These are phyloP conservation scores for Margaritispora aquatica DNA, from an alignment of 495 filamentous ascomycete genomes.

Conservation along the genomic window DNA sequence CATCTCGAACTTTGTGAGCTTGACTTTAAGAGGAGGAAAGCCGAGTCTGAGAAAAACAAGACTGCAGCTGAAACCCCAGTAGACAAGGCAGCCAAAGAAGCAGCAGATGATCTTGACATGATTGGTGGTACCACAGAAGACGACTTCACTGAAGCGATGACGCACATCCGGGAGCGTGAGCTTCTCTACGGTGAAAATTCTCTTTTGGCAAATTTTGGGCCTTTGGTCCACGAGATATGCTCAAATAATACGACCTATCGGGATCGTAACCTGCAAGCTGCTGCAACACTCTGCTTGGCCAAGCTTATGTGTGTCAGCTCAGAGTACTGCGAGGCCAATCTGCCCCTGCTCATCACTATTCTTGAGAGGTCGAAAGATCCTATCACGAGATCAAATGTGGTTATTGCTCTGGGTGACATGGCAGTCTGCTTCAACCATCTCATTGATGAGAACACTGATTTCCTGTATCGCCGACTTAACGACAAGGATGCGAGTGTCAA, in stretches of 20 bases:
- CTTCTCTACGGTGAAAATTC: conserved; percentile 83
- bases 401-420: conserved; percentile 97
- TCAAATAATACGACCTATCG: conserved; percentile 86
- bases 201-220: conserved; percentile 82
- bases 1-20: conserved; percentile 95
- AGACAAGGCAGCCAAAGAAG: conserved; percentile 51
- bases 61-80: conserved; percentile 31
- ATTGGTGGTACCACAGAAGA: conserved; percentile 98
- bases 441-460: conserved; percentile 98
- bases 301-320: conserved; percentile 97
- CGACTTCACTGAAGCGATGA: conserved; percentile 95
- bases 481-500: conserved; percentile 87
- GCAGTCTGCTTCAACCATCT: conserved; percentile 99
- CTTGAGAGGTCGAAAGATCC: conserved; percentile 89
- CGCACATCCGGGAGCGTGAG: conserved; percentile 89
- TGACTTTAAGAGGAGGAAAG: conserved; percentile 95
- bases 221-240: conserved; percentile 87
- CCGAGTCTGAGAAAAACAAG: conserved; percentile 79
- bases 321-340: conserved; percentile 91
- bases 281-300: conserved; percentile 91
- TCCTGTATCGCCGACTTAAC: conserved; percentile 87
- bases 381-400: conserved; percentile 87
- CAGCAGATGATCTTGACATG: conserved; percentile 84
- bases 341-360: conserved; percentile 93
- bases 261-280: conserved; percentile 81